Evolutionary conservation across 73 alveolate species (phyloP), one percentile per base, ranked within the genome.

Genomic region (Paramecium sexaurelia): DNA sequence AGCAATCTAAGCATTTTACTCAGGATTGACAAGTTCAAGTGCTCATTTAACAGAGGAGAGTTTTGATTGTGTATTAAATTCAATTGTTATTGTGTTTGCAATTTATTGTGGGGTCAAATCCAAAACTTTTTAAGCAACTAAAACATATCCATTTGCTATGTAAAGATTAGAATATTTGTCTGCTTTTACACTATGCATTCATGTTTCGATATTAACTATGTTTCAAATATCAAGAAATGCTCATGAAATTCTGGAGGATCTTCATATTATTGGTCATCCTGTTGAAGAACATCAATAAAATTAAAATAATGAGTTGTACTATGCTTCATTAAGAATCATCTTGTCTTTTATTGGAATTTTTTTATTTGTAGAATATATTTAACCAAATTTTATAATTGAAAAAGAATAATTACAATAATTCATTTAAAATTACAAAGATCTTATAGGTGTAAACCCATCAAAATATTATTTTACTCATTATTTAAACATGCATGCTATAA

Each of bases 201-300:
- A 78, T 45, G 55, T 78, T 41, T 22, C 35, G 8, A 37, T 78
- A 10, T 17, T 78, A 8, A 29, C 90, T 7, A 41, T 78, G 40
- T 40, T 78, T 9, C 73, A 78, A 19, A 36, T 78, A 22, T 40
- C 90, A 41, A 78, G 90, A 78, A 78, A 78, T 45, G 47, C 35
- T 0, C 90, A 78, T 40, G 90, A 78, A 78, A 78, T 78, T 6
- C 55, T 78, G 1, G 90, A 78, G 4, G 90, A 78, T 78, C 27
- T 40, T 37, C 19, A 78, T 3, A 11, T 78, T 15, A 22, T 78
- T 3, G 19, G 24, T 24, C 40, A 71, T 71, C 66, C 33, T 5
- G 4, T 11, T 45, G 55, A 78, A 11, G 15, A 20, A 24, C 73
- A 78, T 22, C 2, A 71, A 36, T 10, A 11, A 41, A 39, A 78